phyloP scores from a whole-genome alignment of 345 rosid genomes.

The Ailanthus altissimus region DNA sequence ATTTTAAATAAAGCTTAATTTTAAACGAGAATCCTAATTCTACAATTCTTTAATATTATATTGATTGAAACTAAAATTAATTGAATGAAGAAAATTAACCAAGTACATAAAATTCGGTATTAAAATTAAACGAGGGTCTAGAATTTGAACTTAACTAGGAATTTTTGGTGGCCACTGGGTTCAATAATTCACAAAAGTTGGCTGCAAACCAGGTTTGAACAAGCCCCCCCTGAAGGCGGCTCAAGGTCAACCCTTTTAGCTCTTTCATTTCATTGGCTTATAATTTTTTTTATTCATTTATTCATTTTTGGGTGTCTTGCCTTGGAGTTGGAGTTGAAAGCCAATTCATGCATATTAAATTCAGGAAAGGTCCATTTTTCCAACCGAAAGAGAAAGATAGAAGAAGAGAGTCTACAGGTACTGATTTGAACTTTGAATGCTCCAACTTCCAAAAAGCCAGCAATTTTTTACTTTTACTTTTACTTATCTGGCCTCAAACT shows the following conservation, averaged over 20 bases:
- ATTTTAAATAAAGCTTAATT: too few species aligned
- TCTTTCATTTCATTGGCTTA: neutral
- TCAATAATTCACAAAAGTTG: constrained; percentile 4
- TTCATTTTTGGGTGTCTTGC: neutral
- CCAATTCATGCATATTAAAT: too few species aligned
- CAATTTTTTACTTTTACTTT: neutral
- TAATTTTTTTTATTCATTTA: neutral
- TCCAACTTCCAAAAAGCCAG: neutral
- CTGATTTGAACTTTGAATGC: constrained; percentile 13
- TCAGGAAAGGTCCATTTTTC: neutral
- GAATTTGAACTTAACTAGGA: neutral
- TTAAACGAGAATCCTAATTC: too few species aligned
- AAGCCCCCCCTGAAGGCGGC: neutral
- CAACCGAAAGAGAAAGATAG: neutral
- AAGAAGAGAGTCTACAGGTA: neutral
- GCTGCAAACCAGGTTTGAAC: constrained; percentile 22
- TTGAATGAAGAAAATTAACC: neutral
- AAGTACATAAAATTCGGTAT: too few species aligned
- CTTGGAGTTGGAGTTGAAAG: neutral
- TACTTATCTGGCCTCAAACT: neutral
- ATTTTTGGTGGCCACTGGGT: neutral
- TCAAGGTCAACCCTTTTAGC: neutral
- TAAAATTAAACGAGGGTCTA: neutral
- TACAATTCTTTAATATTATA: too few species aligned
- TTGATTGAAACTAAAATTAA: too few species aligned